A percentile compares a stretch with the other conserved stretches of the same genome.
Conservation (phyloP, 768 basidiomycete genomes). For the Termitomyces sp. region DNA sequence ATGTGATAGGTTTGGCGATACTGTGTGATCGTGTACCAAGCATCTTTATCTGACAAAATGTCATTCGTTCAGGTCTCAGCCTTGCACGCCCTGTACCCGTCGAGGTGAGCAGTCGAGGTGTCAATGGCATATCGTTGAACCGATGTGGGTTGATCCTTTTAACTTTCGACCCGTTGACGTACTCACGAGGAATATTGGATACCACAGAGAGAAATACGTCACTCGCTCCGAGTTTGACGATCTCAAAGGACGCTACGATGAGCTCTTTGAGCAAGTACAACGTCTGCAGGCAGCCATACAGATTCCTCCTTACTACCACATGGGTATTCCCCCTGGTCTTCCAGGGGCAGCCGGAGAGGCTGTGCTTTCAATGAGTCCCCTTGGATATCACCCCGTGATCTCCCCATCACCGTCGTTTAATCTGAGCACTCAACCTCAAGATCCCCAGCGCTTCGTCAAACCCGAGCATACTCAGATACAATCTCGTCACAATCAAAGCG, state of each 20-base stretch:
- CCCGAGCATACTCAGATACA: conserved; percentile 21
- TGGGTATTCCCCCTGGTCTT: conserved; percentile 24
- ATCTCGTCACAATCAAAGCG: conserved; percentile 19
- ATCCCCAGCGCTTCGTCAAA: conserved; percentile 23
- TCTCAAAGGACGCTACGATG: conserved; percentile 60
- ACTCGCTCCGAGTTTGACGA: conserved; percentile 75
- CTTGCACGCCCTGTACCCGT: conserved; percentile 77
- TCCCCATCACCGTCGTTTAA: conserved; percentile 29
- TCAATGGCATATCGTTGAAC: conserved; percentile 81
- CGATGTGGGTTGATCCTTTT: conserved; percentile 53
- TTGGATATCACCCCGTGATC: conserved; percentile 32
- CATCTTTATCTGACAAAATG: conserved; percentile 9
- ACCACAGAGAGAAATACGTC: conserved; percentile 72
- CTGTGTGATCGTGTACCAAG: conserved; percentile 7
- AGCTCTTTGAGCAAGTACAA: conserved; percentile 54
- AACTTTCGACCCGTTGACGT: conserved; percentile 11
- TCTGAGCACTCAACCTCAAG: conserved; percentile 19
- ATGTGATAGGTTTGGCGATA: conserved; percentile 65
- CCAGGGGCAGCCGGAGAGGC: conserved; percentile 29
- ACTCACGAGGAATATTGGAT: conserved; percentile 8
- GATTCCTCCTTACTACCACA: conserved; percentile 28
- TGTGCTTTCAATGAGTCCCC: conserved; percentile 24
- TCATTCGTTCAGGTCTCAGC: conserved; percentile 52
- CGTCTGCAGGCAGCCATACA: conserved; percentile 33
- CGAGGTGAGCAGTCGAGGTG: conserved; percentile 80